Evolutionary conservation across 164 flowering plant species (phyloP).

Genomic region (Amborella trichopoda): DNA sequence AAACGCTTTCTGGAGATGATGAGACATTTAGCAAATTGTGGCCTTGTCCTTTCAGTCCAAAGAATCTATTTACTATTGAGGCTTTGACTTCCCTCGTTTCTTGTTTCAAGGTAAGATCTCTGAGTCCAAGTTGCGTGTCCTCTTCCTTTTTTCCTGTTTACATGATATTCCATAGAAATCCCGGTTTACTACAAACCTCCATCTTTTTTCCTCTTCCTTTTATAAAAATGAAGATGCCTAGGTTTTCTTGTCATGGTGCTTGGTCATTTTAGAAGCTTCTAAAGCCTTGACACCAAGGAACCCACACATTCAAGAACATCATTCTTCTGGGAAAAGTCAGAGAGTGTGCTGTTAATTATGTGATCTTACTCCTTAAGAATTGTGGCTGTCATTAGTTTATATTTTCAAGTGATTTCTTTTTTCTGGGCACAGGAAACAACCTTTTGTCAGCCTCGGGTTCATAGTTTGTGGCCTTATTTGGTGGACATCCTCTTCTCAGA

Average conservation of each 20-base stretch:
- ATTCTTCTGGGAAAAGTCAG: neutral
- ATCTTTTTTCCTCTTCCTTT: neutral
- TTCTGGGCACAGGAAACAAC: constrained; percentile 62
- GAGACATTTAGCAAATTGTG: constrained; percentile 46
- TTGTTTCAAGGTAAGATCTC: constrained; percentile 63
- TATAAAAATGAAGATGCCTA: neutral
- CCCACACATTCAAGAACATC: neutral
- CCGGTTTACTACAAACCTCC: neutral
- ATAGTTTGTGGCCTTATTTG: constrained; percentile 72
- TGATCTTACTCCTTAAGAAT: neutral
- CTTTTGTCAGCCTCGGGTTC: constrained; percentile 92
- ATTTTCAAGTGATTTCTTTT: neutral
- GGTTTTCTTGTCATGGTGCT: neutral
- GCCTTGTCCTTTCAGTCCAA: constrained; percentile 62
- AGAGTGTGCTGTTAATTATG: neutral
- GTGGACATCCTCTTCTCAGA: constrained; percentile 63
- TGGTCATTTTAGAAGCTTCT: neutral
- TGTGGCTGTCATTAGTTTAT: neutral
- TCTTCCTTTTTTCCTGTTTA: neutral
- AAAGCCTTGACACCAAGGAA: neutral
- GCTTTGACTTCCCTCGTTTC: constrained; percentile 43
- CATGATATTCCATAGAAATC: neutral
- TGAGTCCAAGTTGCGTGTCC: too few species aligned
- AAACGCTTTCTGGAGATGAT: constrained; percentile 39
- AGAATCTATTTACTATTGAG: constrained; percentile 42